Evolutionary conservation across 805 yeast genomes (phyloP), one percentile per base, ranked within the genome.

Genomic region (Candida yuanshanica): DNA sequence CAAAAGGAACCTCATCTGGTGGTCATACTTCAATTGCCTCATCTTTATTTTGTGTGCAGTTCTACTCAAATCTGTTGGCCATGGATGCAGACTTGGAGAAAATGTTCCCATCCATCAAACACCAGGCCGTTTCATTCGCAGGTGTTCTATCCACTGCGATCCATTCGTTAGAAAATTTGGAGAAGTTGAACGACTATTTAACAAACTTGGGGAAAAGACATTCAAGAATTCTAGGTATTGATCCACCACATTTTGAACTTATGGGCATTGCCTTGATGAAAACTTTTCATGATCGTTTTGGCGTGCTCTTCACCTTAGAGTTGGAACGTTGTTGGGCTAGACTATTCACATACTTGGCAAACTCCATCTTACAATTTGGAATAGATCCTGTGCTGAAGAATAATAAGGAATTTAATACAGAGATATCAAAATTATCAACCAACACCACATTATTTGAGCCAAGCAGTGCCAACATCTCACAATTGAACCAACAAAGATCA

Each of bases 61-160:
- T 86, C 55, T 86, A 85, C 62, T 74, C 79, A 39, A 86, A 84
- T 54, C 62, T 86, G 38, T 64, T 85, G 29, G 59, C 75, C 0
- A 74, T 77, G 73, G 77, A 74, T 49, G 79, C 86, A 0, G 65
- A 64, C 12, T 66, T 87, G 46, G 87, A 81, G 49, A 69, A 65
- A 31, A 56, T 79, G 55, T 84, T 83, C 58, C 95, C 95, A 0
- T 77, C 85, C 6, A 77, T 85, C 48, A 74, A 74, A 47, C 89
- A 83, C 56, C 95, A 87, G 62, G 88, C 93, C 1, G 75, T 78
- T 13, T 75, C 90, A 7, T 81, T 86, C 65, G 88, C 91, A 0
- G 89, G 90, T 5, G 86, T 86, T 16, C 59, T 87, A 51, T 74
- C 84, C 22, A 70, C 78, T 33, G 83, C 90, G 2, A 76, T 86